Base-by-base conservation (phyloP, 306 rosid species). In the Leucaena leucocephala region DNA sequence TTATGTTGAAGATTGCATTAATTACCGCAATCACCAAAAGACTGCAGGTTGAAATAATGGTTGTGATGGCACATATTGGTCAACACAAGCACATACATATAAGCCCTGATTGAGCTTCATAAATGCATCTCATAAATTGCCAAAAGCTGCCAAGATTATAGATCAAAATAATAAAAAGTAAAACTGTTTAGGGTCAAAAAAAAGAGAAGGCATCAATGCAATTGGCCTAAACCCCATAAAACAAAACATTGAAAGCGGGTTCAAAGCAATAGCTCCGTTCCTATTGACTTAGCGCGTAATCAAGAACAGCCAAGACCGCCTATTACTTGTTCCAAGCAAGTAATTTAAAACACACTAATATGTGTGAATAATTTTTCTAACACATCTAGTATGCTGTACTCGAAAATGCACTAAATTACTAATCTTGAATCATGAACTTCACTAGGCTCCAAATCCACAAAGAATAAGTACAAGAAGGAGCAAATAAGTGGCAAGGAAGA, bases 101-200 rank as follows among this genome's bases (percentile, higher is more conserved):
- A 73, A 52, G 43, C 59, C 39, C 46, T 49, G 66, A 73, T n/a
- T 11, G 72, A 27, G 43, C 42, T 66, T 68, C 14, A 7, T 16
- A 33, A 61, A 74, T 35, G 17, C 22, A 42, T 67, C 9, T 63
- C 72, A 72, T 34, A 66, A 54, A 72, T 49, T 77, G 46, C 70
- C 71, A 38, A 17, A 11, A 57, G 79, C 71, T 62, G 79, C 67
- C 76, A 67, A 66, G 45, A 78, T 61, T 64, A 71, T 71, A 65
- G 54, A 82, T 71, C 43, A 63, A 27, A 71, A n/a, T 33, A 82
- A 70, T 16, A 61, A 5, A 58, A 61, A 61, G n/a, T 7, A 78
- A 82, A 34, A 48, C 64, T 71, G 52, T 49, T 22, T 61, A 79
- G 46, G 81, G 64, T 72, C 81, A 38, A 66, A 54, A 44, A 44